These are phyloP conservation scores for Rhizopogon vesiculosus DNA, from an alignment of 768 basidiomycete species.

Conservation along the genomic window DNA sequence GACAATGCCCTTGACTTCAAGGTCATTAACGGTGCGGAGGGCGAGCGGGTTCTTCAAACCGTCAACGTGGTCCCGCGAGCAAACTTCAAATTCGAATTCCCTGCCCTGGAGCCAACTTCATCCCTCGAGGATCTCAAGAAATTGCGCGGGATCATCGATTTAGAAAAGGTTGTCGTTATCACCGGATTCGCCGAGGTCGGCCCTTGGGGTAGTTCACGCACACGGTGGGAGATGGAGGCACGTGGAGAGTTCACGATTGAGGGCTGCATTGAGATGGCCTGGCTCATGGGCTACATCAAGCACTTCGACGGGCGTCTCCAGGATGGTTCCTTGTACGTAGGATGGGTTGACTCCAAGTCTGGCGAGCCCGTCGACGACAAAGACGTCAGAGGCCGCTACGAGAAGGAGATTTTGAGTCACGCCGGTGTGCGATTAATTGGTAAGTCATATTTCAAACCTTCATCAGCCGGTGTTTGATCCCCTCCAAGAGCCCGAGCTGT, in stretches of 20 bases:
- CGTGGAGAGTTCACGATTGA: constrained; percentile 96
- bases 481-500: constrained; percentile 85
- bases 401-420: constrained; percentile 89
- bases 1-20: constrained; percentile 98
- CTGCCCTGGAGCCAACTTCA: constrained; percentile 68
- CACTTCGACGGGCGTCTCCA: constrained; percentile 98
- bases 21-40: constrained; percentile 81
- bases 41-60: constrained; percentile 89
- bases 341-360: constrained; percentile 96
- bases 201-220: constrained; percentile 97
- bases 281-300: constrained; percentile 99
- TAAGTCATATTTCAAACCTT: constrained; percentile 31
- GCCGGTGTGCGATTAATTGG: constrained; percentile 94
- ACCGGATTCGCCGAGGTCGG: constrained; percentile 98
- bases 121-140: constrained; percentile 69
- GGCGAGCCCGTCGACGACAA: constrained; percentile 96
- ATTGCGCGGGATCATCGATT: constrained; percentile 84
- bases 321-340: constrained; percentile 88
- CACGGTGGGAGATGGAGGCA: constrained; percentile 99
- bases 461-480: constrained; percentile 8
- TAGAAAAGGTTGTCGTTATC: constrained; percentile 94
- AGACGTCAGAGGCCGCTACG: constrained; percentile 90
- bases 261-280: constrained; percentile 99
- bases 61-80: constrained; percentile 93
- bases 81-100: constrained; percentile 97